Conservation (phyloP, 148 eudicot genomes). For the Diospyros lotus region DNA sequence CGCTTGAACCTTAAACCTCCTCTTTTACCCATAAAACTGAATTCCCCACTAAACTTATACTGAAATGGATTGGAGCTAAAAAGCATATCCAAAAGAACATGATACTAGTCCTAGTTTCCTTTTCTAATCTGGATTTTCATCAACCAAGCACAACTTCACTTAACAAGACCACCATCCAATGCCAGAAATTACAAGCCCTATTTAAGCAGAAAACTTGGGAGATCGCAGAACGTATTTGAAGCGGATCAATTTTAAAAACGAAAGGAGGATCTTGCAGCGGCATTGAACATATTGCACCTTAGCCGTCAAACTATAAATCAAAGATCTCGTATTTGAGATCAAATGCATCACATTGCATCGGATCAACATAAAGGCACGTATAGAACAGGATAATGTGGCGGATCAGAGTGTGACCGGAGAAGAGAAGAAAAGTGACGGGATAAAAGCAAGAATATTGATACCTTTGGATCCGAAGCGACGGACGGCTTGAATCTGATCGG, state of each 20-base stretch:
- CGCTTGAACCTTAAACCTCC: not conserved
- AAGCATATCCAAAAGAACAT: not conserved
- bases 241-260: not conserved
- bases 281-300: not conserved
- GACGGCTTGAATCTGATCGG: too few species aligned
- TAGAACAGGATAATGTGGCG: too few species aligned
- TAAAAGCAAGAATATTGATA: too few species aligned
- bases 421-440: too few species aligned
- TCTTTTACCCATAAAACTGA: not conserved
- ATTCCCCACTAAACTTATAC: not conserved
- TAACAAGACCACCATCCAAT: not conserved
- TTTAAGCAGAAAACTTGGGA: not conserved
- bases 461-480: too few species aligned
- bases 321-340: not conserved
- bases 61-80: not conserved
- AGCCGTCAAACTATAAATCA: not conserved
- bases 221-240: not conserved
- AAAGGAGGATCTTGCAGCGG: conserved; percentile 8
- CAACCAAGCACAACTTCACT: not conserved
- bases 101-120: not conserved
- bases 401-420: too few species aligned
- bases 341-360: not conserved
- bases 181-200: not conserved
- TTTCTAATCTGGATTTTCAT: not conserved
- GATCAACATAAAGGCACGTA: not conserved